These are phyloP conservation scores for Beauveria sp. DNA, from an alignment of 2,329 filamentous ascomycete species.

Conservation along the genomic window DNA sequence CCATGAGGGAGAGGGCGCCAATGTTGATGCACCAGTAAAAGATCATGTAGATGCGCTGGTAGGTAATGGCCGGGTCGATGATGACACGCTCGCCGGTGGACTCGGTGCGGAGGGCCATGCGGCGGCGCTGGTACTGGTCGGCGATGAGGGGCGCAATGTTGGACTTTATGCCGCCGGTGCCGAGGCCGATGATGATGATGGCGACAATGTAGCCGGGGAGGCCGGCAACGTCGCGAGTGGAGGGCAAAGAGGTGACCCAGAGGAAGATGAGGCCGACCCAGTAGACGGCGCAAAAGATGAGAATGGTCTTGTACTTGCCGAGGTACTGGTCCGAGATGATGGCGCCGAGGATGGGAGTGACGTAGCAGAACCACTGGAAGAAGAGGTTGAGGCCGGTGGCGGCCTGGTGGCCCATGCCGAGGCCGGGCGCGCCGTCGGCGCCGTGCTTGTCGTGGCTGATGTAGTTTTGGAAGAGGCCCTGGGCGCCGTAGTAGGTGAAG, in stretches of 20 bases:
- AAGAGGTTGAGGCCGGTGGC: slow-evolving; percentile 48
- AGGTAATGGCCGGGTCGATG: slow-evolving; percentile 58
- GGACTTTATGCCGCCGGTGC: slow-evolving; percentile 63
- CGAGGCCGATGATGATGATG: slow-evolving; percentile 57
- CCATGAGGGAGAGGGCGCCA: slow-evolving; percentile 60
- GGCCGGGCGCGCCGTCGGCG: slow-evolving; percentile 36
- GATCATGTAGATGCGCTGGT: slow-evolving; percentile 64
- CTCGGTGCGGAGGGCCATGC: slow-evolving; percentile 42
- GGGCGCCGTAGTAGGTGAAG: slow-evolving; percentile 50
- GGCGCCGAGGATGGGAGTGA: slow-evolving; percentile 40
- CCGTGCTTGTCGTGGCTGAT: slow-evolving; percentile 30
- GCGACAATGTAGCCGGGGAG: slow-evolving; percentile 45
- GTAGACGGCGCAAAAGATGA: slow-evolving; percentile 50
- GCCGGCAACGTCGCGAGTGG: slow-evolving; percentile 30
- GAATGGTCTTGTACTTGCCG: slow-evolving; percentile 55
- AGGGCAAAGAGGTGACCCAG: slow-evolving; percentile 40
- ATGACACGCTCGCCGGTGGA: slow-evolving; percentile 51
- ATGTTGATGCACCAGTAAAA: slow-evolving; percentile 71
- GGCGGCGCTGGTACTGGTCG: slow-evolving; percentile 54
- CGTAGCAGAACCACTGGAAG: slow-evolving; percentile 45
- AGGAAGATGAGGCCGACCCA: slow-evolving; percentile 48
- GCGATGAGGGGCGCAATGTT: slow-evolving; percentile 54
- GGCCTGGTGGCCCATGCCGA: slow-evolving; percentile 47
- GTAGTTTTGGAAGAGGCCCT: slow-evolving; percentile 50
- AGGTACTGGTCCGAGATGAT: slow-evolving; percentile 51